Base-by-base conservation (phyloP, 371 early-diverging fungal species). In the Syncephalastrum sp. region DNA sequence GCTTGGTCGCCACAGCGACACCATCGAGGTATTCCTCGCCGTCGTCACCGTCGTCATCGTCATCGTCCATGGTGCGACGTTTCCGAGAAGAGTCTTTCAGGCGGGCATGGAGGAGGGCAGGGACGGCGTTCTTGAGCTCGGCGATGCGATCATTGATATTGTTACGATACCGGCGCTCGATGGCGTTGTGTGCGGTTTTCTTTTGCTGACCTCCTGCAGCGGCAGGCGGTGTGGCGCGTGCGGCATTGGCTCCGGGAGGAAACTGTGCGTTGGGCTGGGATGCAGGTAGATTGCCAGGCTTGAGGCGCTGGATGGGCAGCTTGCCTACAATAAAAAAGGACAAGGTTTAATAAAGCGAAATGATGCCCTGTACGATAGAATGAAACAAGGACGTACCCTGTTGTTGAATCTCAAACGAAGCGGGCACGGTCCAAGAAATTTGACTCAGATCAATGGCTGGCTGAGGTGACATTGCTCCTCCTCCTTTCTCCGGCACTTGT, bases 131-230 rank as follows among this genome's bases (percentile, higher is more conserved):
- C 58, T 88, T 88, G 7, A 96, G 79, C 47, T 95, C 93, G 27
- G 87, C 75, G 51, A 96, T 95, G 38, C 94, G 85, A 56, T 94
- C 91, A 79, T 96, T 96, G 70, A 96, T 91, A 69, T 94, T 96
- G 71, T 92, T 94, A 56, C 96, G 86, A 68, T 94, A 94, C 46
- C 93, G 86, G 13, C 92, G 85, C 70, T 96, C 96, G 47, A 95
- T 94, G 4, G 91, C 94, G 57, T 95, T 96, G 67, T 96, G 96
- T 1, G 94, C 92, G 6, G 91, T 88, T 68, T 93, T 94, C 68
- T 93, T 91, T n/a, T 68, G 73, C 21, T 68, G 63, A 16, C 68
- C 62, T 13, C 63, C 67, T 6, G 25, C 27, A n/a, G 53, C 38
- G 14, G 61, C 57, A 42, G 62, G n/a, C 19, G 42, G 16, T 23